A percentile compares a stretch with the other conserved stretches of the same genome.
These are phyloP conservation scores for Carex sylvatica DNA, from an alignment of 202 grass and related monocot genomes.

Conservation along the genomic window DNA sequence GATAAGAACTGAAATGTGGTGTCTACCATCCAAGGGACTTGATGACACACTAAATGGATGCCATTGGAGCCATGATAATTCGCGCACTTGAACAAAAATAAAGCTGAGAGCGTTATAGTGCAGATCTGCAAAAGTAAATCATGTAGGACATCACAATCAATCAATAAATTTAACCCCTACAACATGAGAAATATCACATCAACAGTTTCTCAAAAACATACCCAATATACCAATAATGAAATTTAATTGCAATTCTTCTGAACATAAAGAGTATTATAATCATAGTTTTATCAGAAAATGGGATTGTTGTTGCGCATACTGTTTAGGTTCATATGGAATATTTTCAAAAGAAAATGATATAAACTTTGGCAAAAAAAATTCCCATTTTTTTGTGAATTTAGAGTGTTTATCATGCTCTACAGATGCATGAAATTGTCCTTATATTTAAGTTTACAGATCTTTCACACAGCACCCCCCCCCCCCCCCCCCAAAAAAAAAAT, in stretches of 20 bases:
- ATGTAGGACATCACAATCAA: not conserved
- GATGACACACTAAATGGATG: conserved; percentile 96
- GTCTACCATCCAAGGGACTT: conserved; percentile 84
- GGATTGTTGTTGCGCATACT: not conserved
- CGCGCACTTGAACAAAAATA: conserved; percentile 81
- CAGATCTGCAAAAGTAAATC: conserved; percentile 50
- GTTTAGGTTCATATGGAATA: not conserved
- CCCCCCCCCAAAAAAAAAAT: not conserved
- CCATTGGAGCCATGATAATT: conserved; percentile 85
- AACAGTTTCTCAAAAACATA: not conserved
- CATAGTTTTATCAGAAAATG: not conserved
- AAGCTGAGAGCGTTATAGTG: conserved; percentile 86
- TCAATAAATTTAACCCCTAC: not conserved
- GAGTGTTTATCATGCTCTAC: not conserved
- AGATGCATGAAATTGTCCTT: not conserved
- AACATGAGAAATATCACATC: not conserved
- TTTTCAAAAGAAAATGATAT: not conserved
- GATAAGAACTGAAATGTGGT: conserved; percentile 85
- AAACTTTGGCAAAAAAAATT: not conserved
- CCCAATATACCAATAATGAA: not conserved
- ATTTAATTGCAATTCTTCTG: not conserved
- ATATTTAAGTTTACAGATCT: not conserved
- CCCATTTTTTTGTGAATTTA: not conserved
- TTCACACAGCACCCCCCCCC: not conserved
- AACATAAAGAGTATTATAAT: not conserved